phyloP scores from a whole-genome alignment of 1,284 basidiomycete genomes.

The Malassezia equina region DNA sequence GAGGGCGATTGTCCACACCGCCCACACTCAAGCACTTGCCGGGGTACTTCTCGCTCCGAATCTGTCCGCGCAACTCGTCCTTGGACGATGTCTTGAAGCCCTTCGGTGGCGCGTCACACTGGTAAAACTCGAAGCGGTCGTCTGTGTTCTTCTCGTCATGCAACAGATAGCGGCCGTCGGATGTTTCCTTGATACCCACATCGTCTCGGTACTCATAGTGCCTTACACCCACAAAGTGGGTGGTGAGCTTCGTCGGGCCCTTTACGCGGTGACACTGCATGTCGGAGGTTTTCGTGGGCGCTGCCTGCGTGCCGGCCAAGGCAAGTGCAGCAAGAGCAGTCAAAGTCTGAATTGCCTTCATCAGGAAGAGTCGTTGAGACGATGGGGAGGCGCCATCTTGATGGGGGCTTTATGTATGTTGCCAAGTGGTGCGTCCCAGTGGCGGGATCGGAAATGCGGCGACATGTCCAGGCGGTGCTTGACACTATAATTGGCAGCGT shows the following conservation, averaged over 20 bases:
- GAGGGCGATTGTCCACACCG: background rate
- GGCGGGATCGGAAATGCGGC: no score
- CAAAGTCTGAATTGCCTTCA: background rate
- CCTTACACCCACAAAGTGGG: background rate
- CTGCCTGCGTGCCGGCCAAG: background rate
- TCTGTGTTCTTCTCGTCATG: background rate
- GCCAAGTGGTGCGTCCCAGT: no score
- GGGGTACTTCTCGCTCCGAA: background rate
- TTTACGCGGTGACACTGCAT: background rate
- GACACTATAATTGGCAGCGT: no score
- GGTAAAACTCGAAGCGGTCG: background rate
- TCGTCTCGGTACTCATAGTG: background rate
- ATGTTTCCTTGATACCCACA: background rate
- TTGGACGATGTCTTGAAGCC: background rate
- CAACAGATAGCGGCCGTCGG: background rate
- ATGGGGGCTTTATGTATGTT: background rate
- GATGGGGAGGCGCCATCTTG: background rate
- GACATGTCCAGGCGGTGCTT: background rate
- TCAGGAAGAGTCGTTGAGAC: background rate
- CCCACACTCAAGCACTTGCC: background rate
- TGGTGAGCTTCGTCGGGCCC: background rate
- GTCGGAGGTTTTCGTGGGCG: background rate
- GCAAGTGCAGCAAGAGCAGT: background rate
- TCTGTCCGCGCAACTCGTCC: background rate
- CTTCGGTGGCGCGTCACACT: background rate